Evolutionary conservation across 495 filamentous ascomycete species (phyloP).

Genomic region (Cairneyella variabilis): DNA sequence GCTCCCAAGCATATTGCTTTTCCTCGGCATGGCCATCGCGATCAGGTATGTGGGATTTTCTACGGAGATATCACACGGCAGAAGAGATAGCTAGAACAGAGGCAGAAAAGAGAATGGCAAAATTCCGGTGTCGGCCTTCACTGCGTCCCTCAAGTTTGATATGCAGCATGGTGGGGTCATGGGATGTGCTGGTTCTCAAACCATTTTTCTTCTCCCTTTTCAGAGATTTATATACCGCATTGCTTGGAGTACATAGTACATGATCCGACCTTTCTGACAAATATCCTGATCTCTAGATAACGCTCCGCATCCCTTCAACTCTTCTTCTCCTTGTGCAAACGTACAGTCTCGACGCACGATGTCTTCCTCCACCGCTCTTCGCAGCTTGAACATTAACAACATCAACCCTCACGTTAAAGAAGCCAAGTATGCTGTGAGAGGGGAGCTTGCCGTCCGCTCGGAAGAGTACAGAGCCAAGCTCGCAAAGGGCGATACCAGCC

Average conservation of each 20-base stretch:
- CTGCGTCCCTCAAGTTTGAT: background rate
- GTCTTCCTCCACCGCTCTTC: constrained; percentile 48
- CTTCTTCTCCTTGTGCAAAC: background rate
- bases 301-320: background rate
- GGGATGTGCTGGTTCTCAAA: constrained; percentile 12
- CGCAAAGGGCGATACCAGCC: constrained; percentile 42
- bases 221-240: constrained; percentile 24
- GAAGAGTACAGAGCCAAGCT: constrained; percentile 82
- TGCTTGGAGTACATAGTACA: background rate
- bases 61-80: background rate
- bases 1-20: constrained; percentile 17
- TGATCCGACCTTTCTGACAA: constrained; percentile 8
- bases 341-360: constrained; percentile 42
- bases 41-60: constrained; percentile 22
- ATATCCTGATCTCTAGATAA: constrained; percentile 16
- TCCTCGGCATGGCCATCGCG: constrained; percentile 7
- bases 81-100: background rate
- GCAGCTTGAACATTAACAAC: constrained; percentile 74
- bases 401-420: constrained; percentile 83
- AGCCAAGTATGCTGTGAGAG: constrained; percentile 95
- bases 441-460: constrained; percentile 85
- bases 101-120: background rate
- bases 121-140: constrained; percentile 20
- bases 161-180: constrained; percentile 21
- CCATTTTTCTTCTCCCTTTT: constrained; percentile 12